Percentiles rank a stretch among this genome's conserved stretches.
Evolutionary conservation across 2,329 filamentous ascomycete genomes (phyloP).

Genomic region (Coleophoma eucalyptorum): DNA sequence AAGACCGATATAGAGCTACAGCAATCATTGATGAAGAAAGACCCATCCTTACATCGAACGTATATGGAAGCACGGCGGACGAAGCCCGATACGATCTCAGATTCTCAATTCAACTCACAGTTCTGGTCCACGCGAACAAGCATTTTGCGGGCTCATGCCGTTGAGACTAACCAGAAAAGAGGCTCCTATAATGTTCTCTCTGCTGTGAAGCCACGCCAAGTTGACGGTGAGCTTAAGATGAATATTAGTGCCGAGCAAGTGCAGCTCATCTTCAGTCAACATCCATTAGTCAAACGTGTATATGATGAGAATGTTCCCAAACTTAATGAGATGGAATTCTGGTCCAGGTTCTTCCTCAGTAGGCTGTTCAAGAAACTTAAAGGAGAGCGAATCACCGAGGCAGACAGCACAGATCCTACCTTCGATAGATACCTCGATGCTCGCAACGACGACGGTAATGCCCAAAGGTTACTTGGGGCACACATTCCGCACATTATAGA

Average conservation of each 20-base stretch:
- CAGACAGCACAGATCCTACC: slow-evolving; percentile 71
- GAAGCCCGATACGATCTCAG: slow-evolving; percentile 80
- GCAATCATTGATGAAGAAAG: slow-evolving; percentile 80
- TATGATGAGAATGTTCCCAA: slow-evolving; percentile 93
- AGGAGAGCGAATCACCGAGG: slow-evolving; percentile 79
- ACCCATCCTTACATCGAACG: slow-evolving; percentile 71
- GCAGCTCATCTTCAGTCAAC: slow-evolving; percentile 87
- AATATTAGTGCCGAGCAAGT: slow-evolving; percentile 91
- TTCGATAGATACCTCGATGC: slow-evolving; percentile 83
- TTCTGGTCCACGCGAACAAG: slow-evolving; percentile 93
- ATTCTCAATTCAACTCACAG: slow-evolving; percentile 79
- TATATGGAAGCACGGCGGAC: slow-evolving; percentile 81
- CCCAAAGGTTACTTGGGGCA: slow-evolving; percentile 52
- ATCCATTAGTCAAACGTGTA: slow-evolving; percentile 83
- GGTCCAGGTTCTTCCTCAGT: slow-evolving; percentile 91
- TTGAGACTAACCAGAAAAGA: slow-evolving; percentile 80
- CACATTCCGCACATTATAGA: slow-evolving; percentile 88
- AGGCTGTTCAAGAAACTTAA: slow-evolving; percentile 86
- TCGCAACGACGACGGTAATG: slow-evolving; percentile 55
- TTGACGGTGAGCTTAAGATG: slow-evolving; percentile 71
- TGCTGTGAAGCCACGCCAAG: slow-evolving; percentile 75
- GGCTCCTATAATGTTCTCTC: slow-evolving; percentile 94
- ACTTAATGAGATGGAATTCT: slow-evolving; percentile 77
- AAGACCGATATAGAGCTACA: slow-evolving; percentile 79
- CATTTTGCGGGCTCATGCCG: slow-evolving; percentile 83